Evolutionary conservation across 768 basidiomycete genomes (phyloP), one percentile per base, ranked within the genome.

Genomic region (Crucibulum laeve): DNA sequence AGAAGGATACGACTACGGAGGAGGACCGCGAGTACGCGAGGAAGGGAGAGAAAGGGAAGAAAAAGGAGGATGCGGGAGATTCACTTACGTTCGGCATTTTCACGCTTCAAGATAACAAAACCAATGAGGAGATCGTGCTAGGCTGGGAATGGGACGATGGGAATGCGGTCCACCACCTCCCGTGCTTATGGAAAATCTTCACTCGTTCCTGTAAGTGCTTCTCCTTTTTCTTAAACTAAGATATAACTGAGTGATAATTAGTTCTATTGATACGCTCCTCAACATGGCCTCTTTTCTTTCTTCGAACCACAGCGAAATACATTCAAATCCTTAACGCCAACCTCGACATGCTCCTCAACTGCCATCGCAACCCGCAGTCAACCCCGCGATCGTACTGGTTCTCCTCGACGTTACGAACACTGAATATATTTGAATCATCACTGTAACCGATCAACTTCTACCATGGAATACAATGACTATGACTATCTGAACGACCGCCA

Each of bases 131-230:
- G 64, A 77, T 97, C 15, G 80, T 93, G 0, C 64, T 97, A 0
- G 87, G 87, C 0, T 97, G 94, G 92, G 92, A 96, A 59, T 98
- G 94, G 94, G 93, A 97, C 53, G 94, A 98, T 54, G 82, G 81
- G 2, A 87, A 91, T 56, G 82, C 85, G 1, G 78, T 94, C 0
- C 93, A 95, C 61, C 67, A 71, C 47, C 67, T 91, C 87, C 80
- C n/a, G 80, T 80, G 5, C 62, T 88, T 39, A 68, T 89, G 45
- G 66, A 80, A 52, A 62, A 73, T 4, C 79, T 81, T 4, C 63
- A 71, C 46, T 53, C 74, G 44, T 81, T 82, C 53, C 69, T 74
- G 83, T 83, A 61, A 64, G 77, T 77, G 17, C 25, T 49, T 54
- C 21, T 23, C 44, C 38, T 44, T 48, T 49, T 18, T 40, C 25